Evolutionary conservation across 2,329 filamentous ascomycete species (phyloP).

Genomic region (Penicillium sp.): DNA sequence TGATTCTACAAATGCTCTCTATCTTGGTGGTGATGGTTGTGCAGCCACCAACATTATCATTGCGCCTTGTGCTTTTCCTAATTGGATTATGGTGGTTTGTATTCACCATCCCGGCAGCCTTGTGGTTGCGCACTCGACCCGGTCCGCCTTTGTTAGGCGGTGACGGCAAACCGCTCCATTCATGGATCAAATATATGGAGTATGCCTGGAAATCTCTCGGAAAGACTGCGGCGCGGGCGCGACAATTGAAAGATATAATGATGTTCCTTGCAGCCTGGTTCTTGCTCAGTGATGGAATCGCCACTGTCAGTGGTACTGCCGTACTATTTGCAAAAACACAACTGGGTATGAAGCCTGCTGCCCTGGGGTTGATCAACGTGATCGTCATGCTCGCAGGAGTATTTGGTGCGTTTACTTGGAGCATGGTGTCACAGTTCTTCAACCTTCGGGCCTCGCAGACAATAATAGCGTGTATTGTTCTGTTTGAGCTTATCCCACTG

Average conservation of each 20-base stretch:
- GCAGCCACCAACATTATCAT: conserved; percentile 76
- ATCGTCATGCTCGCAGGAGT: conserved; percentile 84
- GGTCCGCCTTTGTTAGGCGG: conserved; percentile 68
- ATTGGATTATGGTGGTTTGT: conserved; percentile 90
- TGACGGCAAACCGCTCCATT: conserved; percentile 41
- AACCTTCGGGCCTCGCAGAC: conserved; percentile 77
- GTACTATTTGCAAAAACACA: conserved; percentile 95
- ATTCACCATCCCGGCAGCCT: conserved; percentile 82
- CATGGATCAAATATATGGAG: conserved; percentile 69
- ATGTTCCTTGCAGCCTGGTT: conserved; percentile 93
- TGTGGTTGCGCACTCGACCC: conserved; percentile 85
- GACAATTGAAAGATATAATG: conserved; percentile 72
- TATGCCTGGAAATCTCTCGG: conserved; percentile 87
- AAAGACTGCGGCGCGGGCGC: conserved; percentile 73
- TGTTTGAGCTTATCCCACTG: conserved; percentile 90
- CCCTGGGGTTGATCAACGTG: conserved; percentile 88
- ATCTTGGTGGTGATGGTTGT: conserved; percentile 73
- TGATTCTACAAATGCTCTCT: conserved; percentile 78
- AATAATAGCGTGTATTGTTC: conserved; percentile 82
- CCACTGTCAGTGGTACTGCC: conserved; percentile 90
- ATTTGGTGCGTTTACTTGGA: conserved; percentile 86
- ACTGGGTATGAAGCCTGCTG: conserved; percentile 83
- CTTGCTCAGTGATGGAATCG: conserved; percentile 87
- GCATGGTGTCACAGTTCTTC: conserved; percentile 68
- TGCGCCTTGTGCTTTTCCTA: conserved; percentile 81